Conservation (phyloP, 164 flowering plant species). For the Nymphaea thermarum region DNA sequence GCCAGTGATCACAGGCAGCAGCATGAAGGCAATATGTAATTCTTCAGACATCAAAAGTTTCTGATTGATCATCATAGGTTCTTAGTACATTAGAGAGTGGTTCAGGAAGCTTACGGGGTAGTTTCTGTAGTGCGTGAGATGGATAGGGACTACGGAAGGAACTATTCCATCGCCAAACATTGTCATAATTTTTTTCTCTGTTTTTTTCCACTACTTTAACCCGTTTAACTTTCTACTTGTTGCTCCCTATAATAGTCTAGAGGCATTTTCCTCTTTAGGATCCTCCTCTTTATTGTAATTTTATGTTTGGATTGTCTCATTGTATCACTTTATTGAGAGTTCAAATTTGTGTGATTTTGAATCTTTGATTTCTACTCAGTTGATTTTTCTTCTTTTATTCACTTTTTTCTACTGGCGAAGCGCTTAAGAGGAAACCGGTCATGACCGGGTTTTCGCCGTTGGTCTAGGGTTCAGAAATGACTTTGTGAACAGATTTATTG, state of each 20-base stretch:
- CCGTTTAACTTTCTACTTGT: not conserved
- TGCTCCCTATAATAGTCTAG: not conserved
- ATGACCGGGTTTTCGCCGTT: no score
- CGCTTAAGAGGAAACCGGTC: no score
- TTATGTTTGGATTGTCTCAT: not conserved
- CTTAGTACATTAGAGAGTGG: not conserved
- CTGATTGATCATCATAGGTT: constrained; percentile 8
- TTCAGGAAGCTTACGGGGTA: not conserved
- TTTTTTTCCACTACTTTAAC: not conserved
- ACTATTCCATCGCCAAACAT: not conserved
- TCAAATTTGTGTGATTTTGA: not conserved
- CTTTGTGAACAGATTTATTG: no score
- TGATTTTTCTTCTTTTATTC: no score
- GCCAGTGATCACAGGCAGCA: constrained; percentile 8
- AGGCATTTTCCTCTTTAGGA: not conserved
- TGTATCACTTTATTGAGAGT: not conserved
- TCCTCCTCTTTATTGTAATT: not conserved
- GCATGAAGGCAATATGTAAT: constrained; percentile 1
- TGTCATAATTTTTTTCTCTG: not conserved
- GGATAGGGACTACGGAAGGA: no score
- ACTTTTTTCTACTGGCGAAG: no score
- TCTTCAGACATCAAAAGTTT: constrained; percentile 6
- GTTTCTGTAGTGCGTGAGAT: not conserved
- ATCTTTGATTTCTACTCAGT: not conserved
- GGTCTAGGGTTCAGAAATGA: no score